phyloP scores from a whole-genome alignment of 2,329 filamentous ascomycete species.

The Colletotrichum sp. region DNA sequence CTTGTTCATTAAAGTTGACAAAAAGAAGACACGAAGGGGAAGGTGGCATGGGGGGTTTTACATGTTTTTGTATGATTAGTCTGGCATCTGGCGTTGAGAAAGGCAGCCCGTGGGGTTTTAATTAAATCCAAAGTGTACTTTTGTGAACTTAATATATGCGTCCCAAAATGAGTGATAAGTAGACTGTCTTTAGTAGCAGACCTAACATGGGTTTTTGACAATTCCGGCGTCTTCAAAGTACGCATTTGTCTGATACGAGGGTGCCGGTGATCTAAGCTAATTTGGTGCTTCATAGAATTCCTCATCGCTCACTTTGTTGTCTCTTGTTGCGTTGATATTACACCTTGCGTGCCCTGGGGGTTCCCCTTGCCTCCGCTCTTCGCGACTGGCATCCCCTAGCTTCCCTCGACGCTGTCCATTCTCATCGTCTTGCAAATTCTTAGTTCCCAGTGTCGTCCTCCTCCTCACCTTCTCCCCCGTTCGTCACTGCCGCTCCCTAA shows the following conservation, averaged over 20 bases:
- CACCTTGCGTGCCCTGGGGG: neutral
- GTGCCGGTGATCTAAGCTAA: too few relatives aligned
- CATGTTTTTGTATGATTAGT: neutral
- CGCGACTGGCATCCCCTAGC: too few relatives aligned
- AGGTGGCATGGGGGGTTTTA: neutral
- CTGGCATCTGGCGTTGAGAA: neutral
- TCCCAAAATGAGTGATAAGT: neutral
- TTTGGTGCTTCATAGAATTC: neutral
- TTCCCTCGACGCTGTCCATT: too few relatives aligned
- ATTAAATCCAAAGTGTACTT: conserved; percentile 10
- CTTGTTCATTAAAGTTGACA: neutral
- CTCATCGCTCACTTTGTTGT: neutral
- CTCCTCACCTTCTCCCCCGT: neutral
- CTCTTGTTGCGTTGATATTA: neutral
- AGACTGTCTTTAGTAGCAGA: neutral
- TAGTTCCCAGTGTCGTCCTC: neutral
- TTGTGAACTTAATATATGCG: neutral
- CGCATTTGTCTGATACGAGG: too few relatives aligned
- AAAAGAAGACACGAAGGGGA: neutral
- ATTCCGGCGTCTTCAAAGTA: too few relatives aligned
- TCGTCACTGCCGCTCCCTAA: rapidly evolving
- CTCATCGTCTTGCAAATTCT: neutral
- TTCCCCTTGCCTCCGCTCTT: neutral
- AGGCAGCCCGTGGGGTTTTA: neutral
- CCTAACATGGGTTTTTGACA: too few relatives aligned